A percentile compares a stretch with the other conserved stretches of the same genome.
Conservation (phyloP, 768 basidiomycete genomes). For the Lactarius pseudohatsudake region DNA sequence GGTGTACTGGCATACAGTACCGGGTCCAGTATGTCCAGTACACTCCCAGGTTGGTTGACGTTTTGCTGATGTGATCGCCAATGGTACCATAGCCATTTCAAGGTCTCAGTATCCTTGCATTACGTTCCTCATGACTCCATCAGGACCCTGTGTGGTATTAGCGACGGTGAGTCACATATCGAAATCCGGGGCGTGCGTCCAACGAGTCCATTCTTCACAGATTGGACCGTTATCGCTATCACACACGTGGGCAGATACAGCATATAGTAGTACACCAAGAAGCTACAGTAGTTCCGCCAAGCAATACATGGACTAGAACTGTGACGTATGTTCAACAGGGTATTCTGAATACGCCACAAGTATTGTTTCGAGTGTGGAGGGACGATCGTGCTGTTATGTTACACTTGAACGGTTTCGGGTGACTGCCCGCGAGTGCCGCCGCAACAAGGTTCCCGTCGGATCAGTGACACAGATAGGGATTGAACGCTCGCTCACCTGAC, state of each 20-base stretch:
- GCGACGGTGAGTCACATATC: neutral
- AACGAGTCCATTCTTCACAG: neutral
- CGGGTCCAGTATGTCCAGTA: no score
- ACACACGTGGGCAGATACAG: neutral
- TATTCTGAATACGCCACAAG: constrained; percentile 1
- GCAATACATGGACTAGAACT: neutral
- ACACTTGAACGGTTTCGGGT: constrained; percentile 21
- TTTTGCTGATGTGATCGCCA: no score
- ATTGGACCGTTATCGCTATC: neutral
- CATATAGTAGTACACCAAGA: neutral
- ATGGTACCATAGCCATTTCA: no score
- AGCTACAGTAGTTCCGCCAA: neutral
- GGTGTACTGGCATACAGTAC: no score
- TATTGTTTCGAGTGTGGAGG: constrained; percentile 3
- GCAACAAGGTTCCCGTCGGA: neutral
- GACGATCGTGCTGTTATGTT: constrained; percentile 7
- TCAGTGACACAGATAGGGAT: neutral
- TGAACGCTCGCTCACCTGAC: constrained; percentile 9
- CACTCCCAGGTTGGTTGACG: no score
- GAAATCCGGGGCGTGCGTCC: neutral
- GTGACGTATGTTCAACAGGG: constrained; percentile 2
- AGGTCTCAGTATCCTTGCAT: no score
- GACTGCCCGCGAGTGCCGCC: constrained; percentile 2
- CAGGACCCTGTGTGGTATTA: no score
- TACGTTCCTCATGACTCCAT: no score